These are phyloP conservation scores for Fagopyrum tataricum DNA, from an alignment of 148 eudicot species.

Conservation along the genomic window DNA sequence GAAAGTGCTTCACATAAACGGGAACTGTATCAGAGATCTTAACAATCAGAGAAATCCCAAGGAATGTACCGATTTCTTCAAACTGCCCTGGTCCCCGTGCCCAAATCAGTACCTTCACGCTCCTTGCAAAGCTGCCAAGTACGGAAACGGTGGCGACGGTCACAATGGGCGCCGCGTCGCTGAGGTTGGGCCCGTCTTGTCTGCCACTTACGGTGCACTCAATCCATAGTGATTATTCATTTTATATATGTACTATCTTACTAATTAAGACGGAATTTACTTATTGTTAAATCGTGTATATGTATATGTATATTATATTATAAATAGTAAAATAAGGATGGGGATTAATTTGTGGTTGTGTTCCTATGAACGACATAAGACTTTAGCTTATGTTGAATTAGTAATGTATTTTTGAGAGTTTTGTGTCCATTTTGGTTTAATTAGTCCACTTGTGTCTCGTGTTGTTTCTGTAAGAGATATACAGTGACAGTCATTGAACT, in stretches of 20 bases:
- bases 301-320: neutral
- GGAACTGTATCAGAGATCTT: constrained; percentile 56
- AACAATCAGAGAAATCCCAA: neutral
- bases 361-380: too few species aligned
- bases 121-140: neutral
- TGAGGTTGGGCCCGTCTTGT: neutral
- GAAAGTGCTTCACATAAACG: neutral
- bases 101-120: neutral
- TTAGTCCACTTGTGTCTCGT: neutral
- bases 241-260: neutral
- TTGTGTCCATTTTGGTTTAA: neutral
- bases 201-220: constrained; percentile 6
- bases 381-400: neutral
- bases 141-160: neutral
- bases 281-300: neutral
- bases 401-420: neutral
- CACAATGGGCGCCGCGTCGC: neutral
- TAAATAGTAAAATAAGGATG: neutral
- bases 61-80: neutral
- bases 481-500: too few species aligned
- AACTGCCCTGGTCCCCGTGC: neutral
- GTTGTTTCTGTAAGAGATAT: too few species aligned
- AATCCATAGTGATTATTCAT: neutral
- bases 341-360: too few species aligned
- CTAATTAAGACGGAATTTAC: too few species aligned